Evolutionary conservation across 352 stramenopile genomes (phyloP).

Genomic region (Phytophthora tubulina): DNA sequence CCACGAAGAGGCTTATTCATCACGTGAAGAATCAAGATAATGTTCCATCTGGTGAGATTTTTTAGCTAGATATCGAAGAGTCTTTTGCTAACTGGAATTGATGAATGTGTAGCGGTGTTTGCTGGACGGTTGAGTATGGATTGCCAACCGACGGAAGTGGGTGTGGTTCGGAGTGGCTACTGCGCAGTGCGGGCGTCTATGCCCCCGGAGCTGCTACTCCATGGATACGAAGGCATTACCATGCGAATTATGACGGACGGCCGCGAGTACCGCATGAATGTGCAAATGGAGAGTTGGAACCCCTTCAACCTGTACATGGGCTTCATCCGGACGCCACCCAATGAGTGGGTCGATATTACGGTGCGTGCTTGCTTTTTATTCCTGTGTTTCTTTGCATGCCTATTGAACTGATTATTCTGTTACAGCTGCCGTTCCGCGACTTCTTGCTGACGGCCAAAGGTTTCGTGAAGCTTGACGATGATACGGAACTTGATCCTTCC

Average conservation of each 20-base stretch:
- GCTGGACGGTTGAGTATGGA: constrained; percentile 73
- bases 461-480: constrained; percentile 85
- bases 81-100: constrained; percentile 2
- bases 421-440: constrained; percentile 75
- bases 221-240: constrained; percentile 85
- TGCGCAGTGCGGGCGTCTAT: constrained; percentile 78
- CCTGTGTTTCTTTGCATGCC: neutral
- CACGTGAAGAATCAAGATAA: constrained; percentile 65
- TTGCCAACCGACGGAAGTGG: constrained; percentile 79
- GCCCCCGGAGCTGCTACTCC: constrained; percentile 62
- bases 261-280: constrained; percentile 86
- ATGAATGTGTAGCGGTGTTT: constrained; percentile 67
- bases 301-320: constrained; percentile 90
- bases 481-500: constrained; percentile 73
- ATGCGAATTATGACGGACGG: constrained; percentile 91
- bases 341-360: constrained; percentile 87
- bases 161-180: constrained; percentile 86
- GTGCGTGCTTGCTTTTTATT: constrained; percentile 36
- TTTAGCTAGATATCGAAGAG: neutral
- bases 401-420: neutral
- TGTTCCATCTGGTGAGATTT: constrained; percentile 51
- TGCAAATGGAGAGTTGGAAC: constrained; percentile 90
- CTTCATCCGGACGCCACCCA: constrained; percentile 82
- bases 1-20: constrained; percentile 43
- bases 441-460: constrained; percentile 88